These are phyloP conservation scores for Allantophomopsis lycopodina DNA, from an alignment of 2,329 filamentous ascomycete genomes.

Conservation along the genomic window DNA sequence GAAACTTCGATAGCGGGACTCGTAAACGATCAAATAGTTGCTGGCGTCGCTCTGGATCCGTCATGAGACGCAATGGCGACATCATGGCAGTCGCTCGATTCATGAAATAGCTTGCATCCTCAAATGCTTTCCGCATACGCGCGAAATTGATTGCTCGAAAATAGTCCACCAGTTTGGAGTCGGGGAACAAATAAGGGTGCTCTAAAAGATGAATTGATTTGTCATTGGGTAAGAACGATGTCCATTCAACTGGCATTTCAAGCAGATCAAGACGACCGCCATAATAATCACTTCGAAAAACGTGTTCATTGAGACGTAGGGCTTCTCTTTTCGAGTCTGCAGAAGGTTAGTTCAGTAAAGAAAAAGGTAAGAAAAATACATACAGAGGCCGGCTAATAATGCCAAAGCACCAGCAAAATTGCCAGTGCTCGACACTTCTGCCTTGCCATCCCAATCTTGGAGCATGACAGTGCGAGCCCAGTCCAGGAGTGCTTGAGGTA, in stretches of 20 bases:
- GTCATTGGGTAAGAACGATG: constrained; percentile 43
- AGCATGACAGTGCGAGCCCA: constrained; percentile 66
- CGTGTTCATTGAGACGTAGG: constrained; percentile 50
- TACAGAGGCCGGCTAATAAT: constrained; percentile 60
- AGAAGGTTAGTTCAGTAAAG: constrained; percentile 1
- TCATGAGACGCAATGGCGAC: constrained; percentile 37
- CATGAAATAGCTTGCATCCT: constrained; percentile 47
- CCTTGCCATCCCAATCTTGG: constrained; percentile 67
- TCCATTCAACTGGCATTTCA: constrained; percentile 61
- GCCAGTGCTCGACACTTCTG: constrained; percentile 54
- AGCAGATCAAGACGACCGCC: constrained; percentile 63
- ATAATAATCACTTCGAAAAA: constrained; percentile 66
- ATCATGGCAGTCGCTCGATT: constrained; percentile 39
- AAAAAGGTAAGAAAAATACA: constrained; percentile 20
- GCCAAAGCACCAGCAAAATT: constrained; percentile 66
- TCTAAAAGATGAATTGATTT: constrained; percentile 64
- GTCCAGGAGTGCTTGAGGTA: constrained; percentile 44
- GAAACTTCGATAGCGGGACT: constrained; percentile 54
- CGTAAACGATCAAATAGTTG: constrained; percentile 49
- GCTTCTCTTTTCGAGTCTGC: constrained; percentile 47
- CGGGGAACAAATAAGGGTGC: constrained; percentile 67
- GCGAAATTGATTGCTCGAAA: constrained; percentile 84
- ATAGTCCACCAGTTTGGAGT: constrained; percentile 60
- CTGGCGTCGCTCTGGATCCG: constrained; percentile 41
- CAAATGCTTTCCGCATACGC: constrained; percentile 68